Percentiles rank a stretch among this genome's conserved stretches.
phyloP scores from a whole-genome alignment of 2,329 filamentous ascomycete species.

The Ophiostoma populinum region DNA sequence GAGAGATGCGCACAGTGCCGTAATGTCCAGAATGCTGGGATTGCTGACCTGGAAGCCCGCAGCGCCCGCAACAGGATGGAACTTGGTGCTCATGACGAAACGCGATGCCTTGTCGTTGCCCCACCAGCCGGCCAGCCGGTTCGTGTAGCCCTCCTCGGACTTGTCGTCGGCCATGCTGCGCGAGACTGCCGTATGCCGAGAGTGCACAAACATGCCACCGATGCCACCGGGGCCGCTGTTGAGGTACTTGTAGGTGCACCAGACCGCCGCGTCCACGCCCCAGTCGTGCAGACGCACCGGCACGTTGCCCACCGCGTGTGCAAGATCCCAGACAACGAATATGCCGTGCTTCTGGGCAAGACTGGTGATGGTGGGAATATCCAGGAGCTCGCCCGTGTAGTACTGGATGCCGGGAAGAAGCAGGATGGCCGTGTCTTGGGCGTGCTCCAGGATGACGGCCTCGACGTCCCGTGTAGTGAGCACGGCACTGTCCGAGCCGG shows the following conservation, averaged over 20 bases:
- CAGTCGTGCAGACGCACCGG: conserved; percentile 67
- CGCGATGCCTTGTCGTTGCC: conserved; percentile 60
- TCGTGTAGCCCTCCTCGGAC: conserved; percentile 29
- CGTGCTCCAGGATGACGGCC: conserved; percentile 55
- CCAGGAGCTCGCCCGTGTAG: conserved; percentile 78
- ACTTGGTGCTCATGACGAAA: conserved; percentile 71
- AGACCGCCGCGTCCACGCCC: conserved; percentile 80
- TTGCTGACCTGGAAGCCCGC: conserved; percentile 74
- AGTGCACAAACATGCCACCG: conserved; percentile 65
- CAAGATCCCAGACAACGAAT: conserved; percentile 45
- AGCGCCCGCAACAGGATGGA: conserved; percentile 61
- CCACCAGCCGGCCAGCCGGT: conserved; percentile 71
- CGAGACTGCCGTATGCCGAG: conserved; percentile 45
- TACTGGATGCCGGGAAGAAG: conserved; percentile 81
- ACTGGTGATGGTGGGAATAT: conserved; percentile 63
- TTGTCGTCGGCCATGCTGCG: conserved; percentile 16
- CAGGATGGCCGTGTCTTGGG: conserved; percentile 53
- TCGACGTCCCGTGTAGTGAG: conserved; percentile 57
- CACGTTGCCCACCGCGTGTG: conserved; percentile 60
- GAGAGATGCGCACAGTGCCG: conserved; percentile 55
- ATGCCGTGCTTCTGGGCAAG: conserved; percentile 43
- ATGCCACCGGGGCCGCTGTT: conserved; percentile 78
- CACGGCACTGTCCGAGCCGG: conserved; percentile 29
- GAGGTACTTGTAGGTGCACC: conserved; percentile 96
- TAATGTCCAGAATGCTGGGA: conserved; percentile 62